These are phyloP conservation scores for Dillenia turbinata DNA, from an alignment of 164 flowering plant genomes.

Conservation along the genomic window DNA sequence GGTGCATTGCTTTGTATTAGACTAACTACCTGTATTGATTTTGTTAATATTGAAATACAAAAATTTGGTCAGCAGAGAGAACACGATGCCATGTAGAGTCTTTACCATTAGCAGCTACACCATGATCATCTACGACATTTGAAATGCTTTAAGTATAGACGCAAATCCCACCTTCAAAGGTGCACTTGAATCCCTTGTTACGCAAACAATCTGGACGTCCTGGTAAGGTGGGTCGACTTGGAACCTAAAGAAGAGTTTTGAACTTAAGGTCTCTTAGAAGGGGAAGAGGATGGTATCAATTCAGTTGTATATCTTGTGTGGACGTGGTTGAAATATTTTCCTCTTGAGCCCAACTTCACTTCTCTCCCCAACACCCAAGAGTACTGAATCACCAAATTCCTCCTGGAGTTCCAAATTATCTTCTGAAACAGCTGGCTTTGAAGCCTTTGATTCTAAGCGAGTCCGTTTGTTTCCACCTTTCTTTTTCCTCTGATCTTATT, in stretches of 20 bases:
- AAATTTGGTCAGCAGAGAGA: not conserved
- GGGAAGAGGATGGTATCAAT: too few species aligned
- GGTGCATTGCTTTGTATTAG: too few species aligned
- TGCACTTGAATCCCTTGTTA: constrained; percentile 95
- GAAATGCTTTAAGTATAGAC: constrained; percentile 86
- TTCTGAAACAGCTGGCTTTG: constrained; percentile 59
- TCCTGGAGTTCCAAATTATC: constrained; percentile 75
- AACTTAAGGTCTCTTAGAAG: too few species aligned
- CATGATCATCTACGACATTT: constrained; percentile 66
- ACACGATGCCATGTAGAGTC: not conserved
- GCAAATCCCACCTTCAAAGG: constrained; percentile 95
- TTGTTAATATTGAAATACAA: not conserved
- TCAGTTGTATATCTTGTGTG: constrained; percentile 97
- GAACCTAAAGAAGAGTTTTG: too few species aligned
- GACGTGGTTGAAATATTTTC: constrained; percentile 98
- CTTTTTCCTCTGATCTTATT: too few species aligned
- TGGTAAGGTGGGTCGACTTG: constrained; percentile 99
- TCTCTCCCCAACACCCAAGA: constrained; percentile 91
- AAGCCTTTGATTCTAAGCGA: constrained; percentile 51
- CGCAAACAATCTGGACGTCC: constrained; percentile 88
- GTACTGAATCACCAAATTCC: constrained; percentile 92
- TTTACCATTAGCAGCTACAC: not conserved
- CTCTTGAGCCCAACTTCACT: constrained; percentile 87
- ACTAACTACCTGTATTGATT: too few species aligned
- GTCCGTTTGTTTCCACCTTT: too few species aligned